Percentiles rank a stretch among this genome's conserved stretches.
phyloP scores from a whole-genome alignment of 768 basidiomycete species.

The Mrakia hoshinonis region DNA sequence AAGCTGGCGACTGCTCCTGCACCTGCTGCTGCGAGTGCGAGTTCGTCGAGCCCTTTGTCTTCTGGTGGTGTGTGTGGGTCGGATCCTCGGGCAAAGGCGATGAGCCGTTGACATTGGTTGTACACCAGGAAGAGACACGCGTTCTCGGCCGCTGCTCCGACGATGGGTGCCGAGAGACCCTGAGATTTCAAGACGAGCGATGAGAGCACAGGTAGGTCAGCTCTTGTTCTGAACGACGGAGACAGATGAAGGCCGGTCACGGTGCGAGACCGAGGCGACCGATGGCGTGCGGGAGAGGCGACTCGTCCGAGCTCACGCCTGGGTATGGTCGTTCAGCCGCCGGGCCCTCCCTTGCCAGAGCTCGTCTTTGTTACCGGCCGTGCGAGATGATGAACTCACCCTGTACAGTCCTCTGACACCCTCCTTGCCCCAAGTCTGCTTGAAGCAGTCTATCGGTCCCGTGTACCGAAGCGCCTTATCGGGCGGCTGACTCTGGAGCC shows the following conservation, averaged over 20 bases:
- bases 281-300: no score
- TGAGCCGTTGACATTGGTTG: slow-evolving; percentile 50
- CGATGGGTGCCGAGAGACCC: slow-evolving; percentile 85
- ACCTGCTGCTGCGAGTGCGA: slow-evolving; percentile 72
- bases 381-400: slow-evolving; percentile 47
- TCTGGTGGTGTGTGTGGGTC: neutral
- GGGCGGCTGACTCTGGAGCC: slow-evolving; percentile 77
- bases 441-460: slow-evolving; percentile 80
- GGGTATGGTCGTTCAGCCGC: no score
- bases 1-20: slow-evolving; percentile 82
- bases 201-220: neutral
- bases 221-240: no score
- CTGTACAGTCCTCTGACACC: slow-evolving; percentile 78
- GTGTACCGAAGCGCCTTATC: slow-evolving; percentile 61
- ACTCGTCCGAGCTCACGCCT: no score
- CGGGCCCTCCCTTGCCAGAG: no score
- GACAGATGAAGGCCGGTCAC: neutral
- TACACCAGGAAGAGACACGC: slow-evolving; percentile 81
- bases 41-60: slow-evolving; percentile 45
- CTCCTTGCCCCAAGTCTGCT: slow-evolving; percentile 69
- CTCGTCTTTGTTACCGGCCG: no score
- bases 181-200: slow-evolving; percentile 36
- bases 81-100: slow-evolving; percentile 33
- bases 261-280: neutral
- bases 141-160: slow-evolving; percentile 87